phyloP scores from a whole-genome alignment of 1,139 yeast genomes.

The Zygoascus sp. region DNA sequence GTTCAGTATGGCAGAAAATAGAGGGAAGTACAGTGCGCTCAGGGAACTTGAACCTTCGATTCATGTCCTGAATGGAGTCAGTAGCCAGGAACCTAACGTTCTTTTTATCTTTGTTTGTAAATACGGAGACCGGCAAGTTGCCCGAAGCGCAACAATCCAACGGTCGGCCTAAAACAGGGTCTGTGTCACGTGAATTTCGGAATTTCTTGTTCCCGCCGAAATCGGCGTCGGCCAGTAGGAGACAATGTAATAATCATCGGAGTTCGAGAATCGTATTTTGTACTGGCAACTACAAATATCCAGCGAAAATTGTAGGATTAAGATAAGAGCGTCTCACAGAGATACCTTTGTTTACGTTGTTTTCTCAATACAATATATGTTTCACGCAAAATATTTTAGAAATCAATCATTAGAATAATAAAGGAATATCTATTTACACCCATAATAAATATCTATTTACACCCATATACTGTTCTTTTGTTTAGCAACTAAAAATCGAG shows the following conservation, averaged over 20 bases:
- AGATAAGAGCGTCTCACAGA: too few species aligned
- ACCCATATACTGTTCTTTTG: slow-evolving; percentile 2
- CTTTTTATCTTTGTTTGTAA: background rate
- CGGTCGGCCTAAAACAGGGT: background rate
- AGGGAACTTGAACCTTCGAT: too few species aligned
- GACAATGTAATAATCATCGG: background rate
- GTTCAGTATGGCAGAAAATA: too few species aligned
- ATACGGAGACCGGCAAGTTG: background rate
- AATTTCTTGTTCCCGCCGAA: background rate
- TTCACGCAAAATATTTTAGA: background rate
- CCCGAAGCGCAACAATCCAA: background rate
- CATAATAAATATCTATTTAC: too few species aligned
- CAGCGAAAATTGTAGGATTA: too few species aligned
- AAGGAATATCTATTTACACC: too few species aligned
- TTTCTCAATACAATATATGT: background rate
- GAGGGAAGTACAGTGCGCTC: too few species aligned
- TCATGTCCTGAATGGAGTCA: too few species aligned
- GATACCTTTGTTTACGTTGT: too few species aligned
- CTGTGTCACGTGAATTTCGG: background rate
- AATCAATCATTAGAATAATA: background rate
- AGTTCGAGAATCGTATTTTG: too few species aligned
- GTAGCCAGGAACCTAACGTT: too few species aligned
- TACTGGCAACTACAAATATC: too few species aligned
- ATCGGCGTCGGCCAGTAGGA: background rate
- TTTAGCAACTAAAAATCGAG: slow-evolving; percentile 29